Base-by-base conservation (phyloP, 2,329 filamentous ascomycete species). In the Coccinonectria pachysandricola region DNA sequence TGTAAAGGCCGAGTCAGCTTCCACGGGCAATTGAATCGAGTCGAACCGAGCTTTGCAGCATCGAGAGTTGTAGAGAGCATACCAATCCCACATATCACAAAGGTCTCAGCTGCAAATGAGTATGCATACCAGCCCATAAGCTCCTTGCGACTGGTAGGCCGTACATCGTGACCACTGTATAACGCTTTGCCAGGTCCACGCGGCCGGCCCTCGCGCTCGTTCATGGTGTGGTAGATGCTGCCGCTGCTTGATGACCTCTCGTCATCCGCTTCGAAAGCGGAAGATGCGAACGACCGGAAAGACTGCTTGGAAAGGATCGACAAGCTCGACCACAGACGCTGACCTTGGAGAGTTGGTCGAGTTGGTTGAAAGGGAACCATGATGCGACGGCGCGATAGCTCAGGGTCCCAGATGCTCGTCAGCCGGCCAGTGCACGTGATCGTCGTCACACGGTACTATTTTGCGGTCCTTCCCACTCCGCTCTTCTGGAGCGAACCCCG, bases 101-200 rank as follows among this genome's bases (percentile, higher is more conserved):
- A 96, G 28, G 92, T 88, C 60, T 98, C 91, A 12, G 88, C 86
- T 13, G 91, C 91, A 67, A 93, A 96, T 21, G 82, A 82, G 62
- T 96, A 96, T 52, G 80, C 79, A 57, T 96, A 98, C 83, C 92
- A 98, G 43, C 88, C 91, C 19, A 76, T 65, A 34, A 96, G 70
- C 68, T 98, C 91, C 55, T 81, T 88, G 43, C 61, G 62, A 53
- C 83, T 94, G 7, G 91, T 96, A 29, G 81, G 72, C n/a, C 88
- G 71, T 13, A 76, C 82, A 55, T 98, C 91, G 53, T 96, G 85
- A 35, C 82, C 85, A 3, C 68, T 65, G 53, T 92, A 94, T n/a
- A n/a, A n/a, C n/a, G n/a, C n/a, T n/a, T n/a, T n/a, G 31, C 72
- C 66, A 28, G 71, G 54, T 34, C 40, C 40, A 36, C 41, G 39